phyloP scores from a whole-genome alignment of 1,284 basidiomycete genomes.

The Trichosporon sp. region DNA sequence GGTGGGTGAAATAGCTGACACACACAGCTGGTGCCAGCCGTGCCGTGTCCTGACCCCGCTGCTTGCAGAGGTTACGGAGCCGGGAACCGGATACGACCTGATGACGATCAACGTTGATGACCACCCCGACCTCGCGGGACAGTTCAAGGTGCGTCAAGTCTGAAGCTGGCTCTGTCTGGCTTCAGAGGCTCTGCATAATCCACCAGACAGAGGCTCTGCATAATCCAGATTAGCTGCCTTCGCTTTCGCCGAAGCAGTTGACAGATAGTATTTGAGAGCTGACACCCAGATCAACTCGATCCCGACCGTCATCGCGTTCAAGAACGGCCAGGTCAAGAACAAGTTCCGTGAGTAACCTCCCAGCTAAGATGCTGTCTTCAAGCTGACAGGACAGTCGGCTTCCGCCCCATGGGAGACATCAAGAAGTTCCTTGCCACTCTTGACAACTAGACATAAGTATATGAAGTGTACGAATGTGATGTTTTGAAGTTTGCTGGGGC shows the following conservation, averaged over 20 bases:
- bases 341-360: conserved; percentile 51
- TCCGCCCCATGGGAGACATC: conserved; percentile 48
- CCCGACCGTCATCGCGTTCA: conserved; percentile 56
- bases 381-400: conserved; percentile 43
- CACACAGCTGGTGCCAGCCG: conserved; percentile 54
- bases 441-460: conserved; percentile 2
- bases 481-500: neutral
- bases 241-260: neutral
- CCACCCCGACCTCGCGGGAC: conserved; percentile 49
- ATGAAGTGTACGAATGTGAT: neutral
- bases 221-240: too few relatives aligned
- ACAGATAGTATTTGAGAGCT: neutral
- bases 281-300: conserved; percentile 49
- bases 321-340: conserved; percentile 53
- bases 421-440: conserved; percentile 53
- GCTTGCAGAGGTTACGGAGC: conserved; percentile 48
- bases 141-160: conserved; percentile 46
- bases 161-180: too few relatives aligned
- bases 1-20: neutral
- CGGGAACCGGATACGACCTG: conserved; percentile 47
- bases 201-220: too few relatives aligned
- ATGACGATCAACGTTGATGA: conserved; percentile 55
- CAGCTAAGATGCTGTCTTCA: conserved; percentile 1
- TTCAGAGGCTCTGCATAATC: too few relatives aligned
- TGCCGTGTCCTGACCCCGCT: conserved; percentile 54